phyloP scores from a whole-genome alignment of 1,284 basidiomycete genomes.

The Pseudozyma flocculosa region DNA sequence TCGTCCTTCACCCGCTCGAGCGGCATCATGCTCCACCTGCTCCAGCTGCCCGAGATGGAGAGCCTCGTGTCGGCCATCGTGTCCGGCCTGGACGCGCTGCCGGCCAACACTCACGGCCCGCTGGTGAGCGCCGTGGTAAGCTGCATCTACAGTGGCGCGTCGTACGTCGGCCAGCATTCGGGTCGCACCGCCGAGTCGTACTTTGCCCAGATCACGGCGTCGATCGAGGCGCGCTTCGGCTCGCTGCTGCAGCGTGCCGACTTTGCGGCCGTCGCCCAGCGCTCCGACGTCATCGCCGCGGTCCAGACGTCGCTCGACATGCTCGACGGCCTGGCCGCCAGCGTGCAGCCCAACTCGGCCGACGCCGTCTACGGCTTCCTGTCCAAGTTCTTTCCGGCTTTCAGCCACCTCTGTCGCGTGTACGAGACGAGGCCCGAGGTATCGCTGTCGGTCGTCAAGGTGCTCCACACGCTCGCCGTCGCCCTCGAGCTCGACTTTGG shows the following conservation, averaged over 20 bases:
- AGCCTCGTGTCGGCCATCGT: slow-evolving; percentile 35
- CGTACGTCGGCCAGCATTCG: slow-evolving; percentile 4
- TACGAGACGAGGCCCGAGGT: slow-evolving; percentile 39
- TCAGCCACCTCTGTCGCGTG: slow-evolving; percentile 25
- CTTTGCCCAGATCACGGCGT: slow-evolving; percentile 41
- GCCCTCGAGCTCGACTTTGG: slow-evolving; percentile 33
- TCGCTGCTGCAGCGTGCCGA: slow-evolving; percentile 23
- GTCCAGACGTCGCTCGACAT: slow-evolving; percentile 45
- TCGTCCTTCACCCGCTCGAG: slow-evolving; percentile 39
- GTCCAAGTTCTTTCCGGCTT: slow-evolving; percentile 32
- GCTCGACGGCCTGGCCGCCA: slow-evolving; percentile 39
- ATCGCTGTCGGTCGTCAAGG: slow-evolving; percentile 16
- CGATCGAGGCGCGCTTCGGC: slow-evolving; percentile 39
- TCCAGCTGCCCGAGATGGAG: slow-evolving; percentile 39
- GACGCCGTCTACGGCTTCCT: slow-evolving; percentile 37
- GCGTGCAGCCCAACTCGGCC: slow-evolving; percentile 37
- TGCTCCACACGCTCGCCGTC: slow-evolving; percentile 24
- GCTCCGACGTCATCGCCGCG: slow-evolving; percentile 31
- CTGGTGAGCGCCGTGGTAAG: slow-evolving; percentile 43
- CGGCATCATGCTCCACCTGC: slow-evolving; percentile 40
- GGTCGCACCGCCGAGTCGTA: slow-evolving; percentile 28
- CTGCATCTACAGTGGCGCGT: slow-evolving; percentile 44
- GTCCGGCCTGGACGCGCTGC: slow-evolving; percentile 34
- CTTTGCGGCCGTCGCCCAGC: slow-evolving; percentile 32
- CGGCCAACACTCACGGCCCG: slow-evolving; percentile 43